Evolutionary conservation across 306 rosid species (phyloP), one percentile per base, ranked within the genome.

Genomic region (Vigna hirtella): DNA sequence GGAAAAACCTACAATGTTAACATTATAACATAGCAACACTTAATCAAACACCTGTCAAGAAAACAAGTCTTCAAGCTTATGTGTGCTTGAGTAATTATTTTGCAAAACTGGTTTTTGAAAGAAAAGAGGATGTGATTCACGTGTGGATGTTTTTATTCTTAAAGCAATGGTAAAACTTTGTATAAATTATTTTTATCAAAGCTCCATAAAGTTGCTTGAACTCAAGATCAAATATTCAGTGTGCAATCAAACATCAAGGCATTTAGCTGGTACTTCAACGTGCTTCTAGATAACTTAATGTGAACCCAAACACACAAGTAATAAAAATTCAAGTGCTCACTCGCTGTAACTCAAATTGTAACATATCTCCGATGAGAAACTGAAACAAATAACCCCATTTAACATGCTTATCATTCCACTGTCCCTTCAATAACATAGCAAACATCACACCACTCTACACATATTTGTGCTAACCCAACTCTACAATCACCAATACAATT

Each of bases 11-110:
- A 14, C 51, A 18, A 64, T 12, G 73, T 77, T 34, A 63, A 42
- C 42, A 58, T 16, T 20, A 66, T 28, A 49, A 24, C 15, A 49
- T 52, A 14, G 16, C 63, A 26, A 52, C 67, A 38, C 79, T 53
- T 32, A 26, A 17, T 47, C 45, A 74, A 65, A 51, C 26, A 70
- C 87, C 88, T 87, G 86, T 78, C 76, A 86, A 38, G 52, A 57
- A 70, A 76, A 75, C 51, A 70, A 18, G 61, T 10, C 78, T 65
- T 28, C 2, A 18, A 13, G 28, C 65, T 73, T 26, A 48, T 6
- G n/a, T 12, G 36, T 48, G 11, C 9, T 9, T 10, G 16, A 12
- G 26, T 2, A 1, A 58, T 18, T 8, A 17, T 5, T 22, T 57
- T 10, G 12, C 40, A 66, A 6, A 9, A 18, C 4, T 24, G 1